Conservation (phyloP, 2,329 filamentous ascomycete species). For the Neurospora crassa region DNA sequence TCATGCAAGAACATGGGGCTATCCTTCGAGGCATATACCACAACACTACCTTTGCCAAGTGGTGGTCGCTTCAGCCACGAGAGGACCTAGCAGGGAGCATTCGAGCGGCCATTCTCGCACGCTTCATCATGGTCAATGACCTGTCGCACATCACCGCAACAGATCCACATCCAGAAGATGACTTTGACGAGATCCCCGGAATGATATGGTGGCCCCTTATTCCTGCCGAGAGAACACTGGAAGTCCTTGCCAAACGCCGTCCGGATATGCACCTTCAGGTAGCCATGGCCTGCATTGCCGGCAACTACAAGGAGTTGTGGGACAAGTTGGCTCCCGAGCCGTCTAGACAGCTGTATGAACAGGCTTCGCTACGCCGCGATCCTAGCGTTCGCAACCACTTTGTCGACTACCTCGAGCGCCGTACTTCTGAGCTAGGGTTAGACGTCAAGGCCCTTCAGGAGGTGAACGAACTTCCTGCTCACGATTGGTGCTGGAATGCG, state of each 20-base stretch:
- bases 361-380: neutral
- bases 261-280: slow-evolving; percentile 2
- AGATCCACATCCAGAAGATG: neutral
- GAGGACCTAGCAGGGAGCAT: too few relatives aligned
- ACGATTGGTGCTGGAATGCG: neutral
- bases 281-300: slow-evolving; percentile 7
- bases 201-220: slow-evolving; percentile 11
- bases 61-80: slow-evolving; percentile 10
- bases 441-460: neutral
- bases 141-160: slow-evolving; percentile 7
- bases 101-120: slow-evolving; percentile 3
- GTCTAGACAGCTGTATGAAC: neutral
- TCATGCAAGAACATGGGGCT: neutral
- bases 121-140: slow-evolving; percentile 11
- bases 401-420: neutral
- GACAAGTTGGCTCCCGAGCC: slow-evolving; percentile 4
- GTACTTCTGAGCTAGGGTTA: neutral
- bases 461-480: fast-evolving
- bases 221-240: neutral
- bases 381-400: neutral
- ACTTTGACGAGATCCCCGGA: neutral
- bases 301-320: slow-evolving; percentile 4
- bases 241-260: slow-evolving; percentile 2
- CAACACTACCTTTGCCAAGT: slow-evolving; percentile 9
- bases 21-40: slow-evolving; percentile 9